Percentiles rank a stretch among this genome's conserved stretches.
Conservation (phyloP, 331 rosid species). For the Ulmus americana region DNA sequence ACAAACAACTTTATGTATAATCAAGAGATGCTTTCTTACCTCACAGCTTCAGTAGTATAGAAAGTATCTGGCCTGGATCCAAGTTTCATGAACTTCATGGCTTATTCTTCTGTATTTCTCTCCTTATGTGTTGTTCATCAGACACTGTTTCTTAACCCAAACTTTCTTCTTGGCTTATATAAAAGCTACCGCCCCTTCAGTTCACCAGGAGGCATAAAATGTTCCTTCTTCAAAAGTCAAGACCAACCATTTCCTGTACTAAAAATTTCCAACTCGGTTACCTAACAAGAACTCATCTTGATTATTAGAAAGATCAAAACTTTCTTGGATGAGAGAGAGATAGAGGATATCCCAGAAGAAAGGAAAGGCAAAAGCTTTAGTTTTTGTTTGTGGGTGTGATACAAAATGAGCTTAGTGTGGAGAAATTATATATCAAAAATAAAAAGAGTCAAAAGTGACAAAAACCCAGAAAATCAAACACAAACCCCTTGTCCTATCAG, state of each 20-base stretch:
- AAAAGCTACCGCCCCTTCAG: slow-evolving; percentile 20
- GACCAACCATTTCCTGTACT: slow-evolving; percentile 32
- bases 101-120: slow-evolving; percentile 23
- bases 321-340: slow-evolving; percentile 45
- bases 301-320: slow-evolving; percentile 15
- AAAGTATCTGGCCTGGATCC: slow-evolving; percentile 98
- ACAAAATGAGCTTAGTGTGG: slow-evolving; percentile 33
- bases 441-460: slow-evolving; percentile 47
- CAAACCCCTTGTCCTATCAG: slow-evolving; percentile 58
- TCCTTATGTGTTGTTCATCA: slow-evolving; percentile 35
- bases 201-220: slow-evolving; percentile 27
- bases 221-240: slow-evolving; percentile 27
- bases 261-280: slow-evolving; percentile 29
- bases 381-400: slow-evolving; percentile 34
- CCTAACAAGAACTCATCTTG: slow-evolving; percentile 28
- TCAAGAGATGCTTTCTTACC: slow-evolving; percentile 32
- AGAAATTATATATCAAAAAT: slow-evolving; percentile 22
- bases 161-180: slow-evolving; percentile 7
- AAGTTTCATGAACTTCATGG: slow-evolving; percentile 99
- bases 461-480: slow-evolving; percentile 55
- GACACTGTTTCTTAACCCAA: slow-evolving; percentile 23
- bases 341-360: slow-evolving; percentile 36
- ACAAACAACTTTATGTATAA: slow-evolving; percentile 6
- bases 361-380: slow-evolving; percentile 40
- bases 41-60: slow-evolving; percentile 68